phyloP scores from a whole-genome alignment of 768 basidiomycete genomes.

The Sarcodon sp. region DNA sequence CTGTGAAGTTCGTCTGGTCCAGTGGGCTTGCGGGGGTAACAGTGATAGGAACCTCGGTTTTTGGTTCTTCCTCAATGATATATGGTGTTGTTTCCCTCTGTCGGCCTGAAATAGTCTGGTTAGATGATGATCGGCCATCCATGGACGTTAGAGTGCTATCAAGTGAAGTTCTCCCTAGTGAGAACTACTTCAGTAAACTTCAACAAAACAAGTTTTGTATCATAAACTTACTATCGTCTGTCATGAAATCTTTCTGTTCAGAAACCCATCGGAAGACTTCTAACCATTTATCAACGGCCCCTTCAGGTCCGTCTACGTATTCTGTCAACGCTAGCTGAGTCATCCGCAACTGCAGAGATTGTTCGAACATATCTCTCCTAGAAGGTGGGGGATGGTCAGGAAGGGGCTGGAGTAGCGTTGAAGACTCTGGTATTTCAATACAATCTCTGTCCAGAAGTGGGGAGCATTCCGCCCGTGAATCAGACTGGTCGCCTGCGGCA shows the following conservation, averaged over 20 bases:
- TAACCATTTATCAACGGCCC: constrained; percentile 68
- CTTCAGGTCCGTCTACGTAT: constrained; percentile 74
- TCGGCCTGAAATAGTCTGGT: background rate
- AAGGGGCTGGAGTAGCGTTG: constrained; percentile 28
- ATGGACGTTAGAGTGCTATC: constrained; percentile 14
- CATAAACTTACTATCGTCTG: constrained; percentile 16
- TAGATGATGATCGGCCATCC: constrained; percentile 17
- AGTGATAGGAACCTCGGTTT: constrained; percentile 30
- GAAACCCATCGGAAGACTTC: constrained; percentile 85
- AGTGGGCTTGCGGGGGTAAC: constrained; percentile 51
- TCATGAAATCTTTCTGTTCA: constrained; percentile 30
- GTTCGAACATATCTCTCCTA: constrained; percentile 52
- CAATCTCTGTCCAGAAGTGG: constrained; percentile 19
- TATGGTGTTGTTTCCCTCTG: constrained; percentile 6
- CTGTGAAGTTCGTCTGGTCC: constrained; percentile 7
- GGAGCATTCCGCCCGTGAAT: constrained; percentile 4
- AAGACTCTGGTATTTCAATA: constrained; percentile 24
- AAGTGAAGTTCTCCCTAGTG: constrained; percentile 14
- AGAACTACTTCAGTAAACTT: background rate
- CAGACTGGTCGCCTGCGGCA: background rate
- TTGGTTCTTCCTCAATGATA: background rate
- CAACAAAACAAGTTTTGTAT: background rate
- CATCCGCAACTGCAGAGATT: constrained; percentile 76
- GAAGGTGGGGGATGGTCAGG: constrained; percentile 38
- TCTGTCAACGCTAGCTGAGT: constrained; percentile 75